Base-by-base conservation (phyloP, 805 yeast genomes). In the Ogataea polymorpha region DNA sequence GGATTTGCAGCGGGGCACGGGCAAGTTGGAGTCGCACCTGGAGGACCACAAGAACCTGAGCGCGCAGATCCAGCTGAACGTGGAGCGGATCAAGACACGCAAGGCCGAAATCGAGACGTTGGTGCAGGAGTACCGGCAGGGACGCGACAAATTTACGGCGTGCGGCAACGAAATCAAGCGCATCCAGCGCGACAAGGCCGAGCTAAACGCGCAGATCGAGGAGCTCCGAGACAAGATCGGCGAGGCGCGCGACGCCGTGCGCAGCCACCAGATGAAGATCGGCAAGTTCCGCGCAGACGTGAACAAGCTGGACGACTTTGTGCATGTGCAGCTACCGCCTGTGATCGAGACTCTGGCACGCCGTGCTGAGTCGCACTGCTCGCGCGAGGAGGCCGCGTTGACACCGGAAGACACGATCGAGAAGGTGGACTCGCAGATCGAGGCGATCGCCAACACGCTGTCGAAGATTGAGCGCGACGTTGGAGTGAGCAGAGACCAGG, bases 401-500 rank as follows among this genome's bases (percentile, higher is more conserved):
- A 43, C 59, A 11, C 68, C 64, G 0, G 58, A 70, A 0, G 72
- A 72, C 28, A 66, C 74, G 2, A 60, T 66, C 12, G 77, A 76
- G 5, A 66, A 71, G 2, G 72, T 83, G 10, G 72, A 70, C 17
- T 46, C 55, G 2, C 82, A 79, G 51, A 69, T 78, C 37, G 65
- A 62, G 17, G 65, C 59, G 14, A 66, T 80, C 12, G 70, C 74
- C 15, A 51, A 57, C 24, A 70, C 71, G 15, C 71, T 84, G 13
- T 63, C 68, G 35, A 70, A 67, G 39, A 77, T 80, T 2, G 85
- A 83, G 49, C 62, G 62, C 30, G 61, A 65, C 17, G 58, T 80
- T 11, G 86, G 85, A 1, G 67, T 75, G 41, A 58, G 80, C 0
- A 73, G 76, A 34, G 82, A 79, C 36, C 74, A 75, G 26, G 78